Percentiles rank a stretch among this genome's conserved stretches.
Evolutionary conservation across 1,284 basidiomycete species (phyloP).

Genomic region (Tausonia pullulans): DNA sequence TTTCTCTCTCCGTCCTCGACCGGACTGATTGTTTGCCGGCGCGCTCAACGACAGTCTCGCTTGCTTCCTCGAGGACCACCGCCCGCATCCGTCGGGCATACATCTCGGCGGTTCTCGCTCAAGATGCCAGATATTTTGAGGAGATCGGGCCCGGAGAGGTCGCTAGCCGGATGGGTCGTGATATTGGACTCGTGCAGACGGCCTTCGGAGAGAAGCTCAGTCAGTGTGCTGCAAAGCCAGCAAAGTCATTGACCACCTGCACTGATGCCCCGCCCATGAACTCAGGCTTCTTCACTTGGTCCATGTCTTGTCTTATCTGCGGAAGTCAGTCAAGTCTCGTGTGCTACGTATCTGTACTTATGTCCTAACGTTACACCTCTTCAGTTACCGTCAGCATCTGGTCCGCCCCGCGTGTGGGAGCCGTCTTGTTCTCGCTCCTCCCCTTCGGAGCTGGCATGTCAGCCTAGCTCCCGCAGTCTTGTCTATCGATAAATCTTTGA

Average conservation of each 20-base stretch:
- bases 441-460: constrained; percentile 23
- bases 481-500: too few species aligned
- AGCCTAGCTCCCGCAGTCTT: too few species aligned
- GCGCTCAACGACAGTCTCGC: not conserved
- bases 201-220: constrained; percentile 34
- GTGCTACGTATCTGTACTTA: too few species aligned
- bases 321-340: too few species aligned
- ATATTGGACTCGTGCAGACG: constrained; percentile 32
- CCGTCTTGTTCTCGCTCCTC: constrained; percentile 34
- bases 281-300: constrained; percentile 21
- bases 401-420: constrained; percentile 32
- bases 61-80: constrained; percentile 3
- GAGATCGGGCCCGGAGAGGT: constrained; percentile 37
- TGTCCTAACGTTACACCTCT: too few species aligned
- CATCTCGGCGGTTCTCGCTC: constrained; percentile 33
- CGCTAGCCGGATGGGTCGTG: constrained; percentile 32
- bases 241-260: too few species aligned
- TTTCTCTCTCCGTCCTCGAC: too few species aligned
- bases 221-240: too few species aligned
- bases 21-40: too few species aligned
- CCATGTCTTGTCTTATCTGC: not conserved
- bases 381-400: constrained; percentile 32
- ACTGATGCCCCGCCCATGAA: too few species aligned
- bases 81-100: constrained; percentile 31
- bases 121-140: constrained; percentile 37